Evolutionary conservation across 805 yeast genomes (phyloP).

Genomic region (Jamesozyma rosinii): DNA sequence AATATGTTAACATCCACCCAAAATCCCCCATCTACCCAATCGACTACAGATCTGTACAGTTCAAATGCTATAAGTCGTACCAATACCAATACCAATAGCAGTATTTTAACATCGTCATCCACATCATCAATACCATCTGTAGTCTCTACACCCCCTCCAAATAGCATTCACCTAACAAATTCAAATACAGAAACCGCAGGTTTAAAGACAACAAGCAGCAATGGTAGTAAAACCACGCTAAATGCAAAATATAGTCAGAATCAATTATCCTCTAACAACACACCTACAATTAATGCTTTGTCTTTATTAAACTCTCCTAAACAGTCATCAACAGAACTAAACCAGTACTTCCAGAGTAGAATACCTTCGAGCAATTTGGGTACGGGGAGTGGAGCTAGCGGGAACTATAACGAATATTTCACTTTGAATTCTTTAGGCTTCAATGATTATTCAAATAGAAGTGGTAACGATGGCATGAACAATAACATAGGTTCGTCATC

Average conservation of each 20-base stretch:
- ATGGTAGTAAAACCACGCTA: neutral
- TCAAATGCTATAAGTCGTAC: neutral
- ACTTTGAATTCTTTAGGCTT: neutral
- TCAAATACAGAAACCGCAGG: neutral
- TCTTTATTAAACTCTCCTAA: slow-evolving; percentile 4
- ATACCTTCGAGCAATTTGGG: slow-evolving; percentile 1
- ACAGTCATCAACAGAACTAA: slow-evolving; percentile 3
- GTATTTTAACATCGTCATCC: neutral
- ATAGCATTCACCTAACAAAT: neutral
- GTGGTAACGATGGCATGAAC: neutral
- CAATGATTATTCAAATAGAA: neutral
- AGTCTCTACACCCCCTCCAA: neutral
- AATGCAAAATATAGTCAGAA: neutral
- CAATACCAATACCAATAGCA: neutral
- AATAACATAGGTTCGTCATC: neutral
- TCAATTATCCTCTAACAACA: neutral
- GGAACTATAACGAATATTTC: neutral
- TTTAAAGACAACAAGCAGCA: neutral
- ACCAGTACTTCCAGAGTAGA: slow-evolving; percentile 4
- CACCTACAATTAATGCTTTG: slow-evolving; percentile 5
- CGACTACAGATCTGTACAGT: neutral
- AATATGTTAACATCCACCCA: slow-evolving; percentile 12
- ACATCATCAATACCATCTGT: neutral
- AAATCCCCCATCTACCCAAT: neutral
- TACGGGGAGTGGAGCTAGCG: neutral